Evolutionary conservation across 2,329 filamentous ascomycete genomes (phyloP).

Genomic region (Trichoderma polysporum): DNA sequence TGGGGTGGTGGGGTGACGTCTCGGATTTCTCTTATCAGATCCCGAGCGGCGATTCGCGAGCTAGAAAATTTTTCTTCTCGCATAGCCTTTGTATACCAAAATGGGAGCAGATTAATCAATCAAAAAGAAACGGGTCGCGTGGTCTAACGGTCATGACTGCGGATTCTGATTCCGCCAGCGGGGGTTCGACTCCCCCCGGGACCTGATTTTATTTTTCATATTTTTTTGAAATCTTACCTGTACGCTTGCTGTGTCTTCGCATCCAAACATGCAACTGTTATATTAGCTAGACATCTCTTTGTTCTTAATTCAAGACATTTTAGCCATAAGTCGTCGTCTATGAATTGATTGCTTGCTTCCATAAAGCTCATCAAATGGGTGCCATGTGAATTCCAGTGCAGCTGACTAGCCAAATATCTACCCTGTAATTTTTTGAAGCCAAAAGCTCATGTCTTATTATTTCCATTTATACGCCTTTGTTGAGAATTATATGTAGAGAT

Average conservation of each 20-base stretch:
- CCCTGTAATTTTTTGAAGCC: too few species aligned
- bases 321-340: too few species aligned
- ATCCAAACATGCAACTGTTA: too few species aligned
- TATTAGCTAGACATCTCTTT: too few species aligned
- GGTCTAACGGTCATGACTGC: constrained; percentile 41
- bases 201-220: constrained; percentile 25
- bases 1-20: constrained; percentile 29
- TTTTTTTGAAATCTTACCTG: not conserved
- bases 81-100: not conserved
- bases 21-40: constrained; percentile 16
- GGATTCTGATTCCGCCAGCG: constrained; percentile 41
- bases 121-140: constrained; percentile 34
- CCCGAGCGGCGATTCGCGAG: constrained; percentile 5
- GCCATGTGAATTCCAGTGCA: too few species aligned
- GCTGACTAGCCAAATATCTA: too few species aligned
- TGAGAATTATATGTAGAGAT: too few species aligned
- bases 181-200: constrained; percentile 39
- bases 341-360: not conserved
- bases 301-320: not conserved
- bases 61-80: not conserved
- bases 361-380: too few species aligned
- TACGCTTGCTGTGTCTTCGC: too few species aligned
- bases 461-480: too few species aligned
- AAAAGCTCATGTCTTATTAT: too few species aligned
- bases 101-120: not conserved